Conservation (phyloP, 805 yeast species). For the Wickerhamiella allomyrinae region DNA sequence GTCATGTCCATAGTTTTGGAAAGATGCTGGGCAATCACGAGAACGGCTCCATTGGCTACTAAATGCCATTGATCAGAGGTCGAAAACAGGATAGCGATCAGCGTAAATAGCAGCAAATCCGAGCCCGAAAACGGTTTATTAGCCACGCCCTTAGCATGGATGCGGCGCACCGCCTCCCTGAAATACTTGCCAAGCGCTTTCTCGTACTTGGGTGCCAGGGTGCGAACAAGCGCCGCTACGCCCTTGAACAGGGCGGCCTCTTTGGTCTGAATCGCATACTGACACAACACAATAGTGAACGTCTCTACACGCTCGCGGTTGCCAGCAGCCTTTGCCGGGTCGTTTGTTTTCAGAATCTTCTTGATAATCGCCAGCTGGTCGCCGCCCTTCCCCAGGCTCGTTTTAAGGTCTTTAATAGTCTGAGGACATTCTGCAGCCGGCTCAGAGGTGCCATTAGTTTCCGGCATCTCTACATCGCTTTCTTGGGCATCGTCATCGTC, state of each 20-base stretch:
- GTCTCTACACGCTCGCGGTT: conserved; percentile 59
- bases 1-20: conserved; percentile 34
- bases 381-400: conserved; percentile 3
- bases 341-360: conserved; percentile 44
- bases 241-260: conserved; percentile 22
- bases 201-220: conserved; percentile 50
- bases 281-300: conserved; percentile 49
- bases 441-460: conserved; percentile 38
- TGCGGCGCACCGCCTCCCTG: conserved; percentile 40
- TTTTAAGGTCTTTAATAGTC: conserved; percentile 3
- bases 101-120: conserved; percentile 53
- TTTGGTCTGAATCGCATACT: conserved; percentile 31
- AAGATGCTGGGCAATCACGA: conserved; percentile 58
- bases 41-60: conserved; percentile 69
- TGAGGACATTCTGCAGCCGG: conserved; percentile 7
- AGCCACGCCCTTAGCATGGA: conserved; percentile 37
- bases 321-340: conserved; percentile 68
- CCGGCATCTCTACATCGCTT: conserved; percentile 27
- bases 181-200: conserved; percentile 47
- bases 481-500: conserved; percentile 30
- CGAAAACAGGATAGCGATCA: conserved; percentile 70
- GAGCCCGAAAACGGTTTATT: conserved; percentile 22
- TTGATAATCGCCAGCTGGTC: conserved; percentile 26
- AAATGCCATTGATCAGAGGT: conserved; percentile 93
- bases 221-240: conserved; percentile 28